phyloP scores from a whole-genome alignment of 2,329 filamentous ascomycete species.

The Dryadomyces sulphureus region DNA sequence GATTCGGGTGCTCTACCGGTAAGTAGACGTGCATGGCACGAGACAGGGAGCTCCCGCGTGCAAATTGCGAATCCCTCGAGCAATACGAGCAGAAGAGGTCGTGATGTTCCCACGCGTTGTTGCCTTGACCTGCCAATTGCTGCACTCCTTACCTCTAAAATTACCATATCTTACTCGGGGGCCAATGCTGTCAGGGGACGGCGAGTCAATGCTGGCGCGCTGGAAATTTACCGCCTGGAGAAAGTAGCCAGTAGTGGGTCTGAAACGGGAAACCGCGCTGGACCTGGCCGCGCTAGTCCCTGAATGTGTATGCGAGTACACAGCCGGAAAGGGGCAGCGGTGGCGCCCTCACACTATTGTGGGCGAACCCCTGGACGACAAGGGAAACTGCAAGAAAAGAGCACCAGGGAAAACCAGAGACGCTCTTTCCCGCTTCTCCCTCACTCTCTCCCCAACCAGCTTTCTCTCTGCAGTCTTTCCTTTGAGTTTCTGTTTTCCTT shows the following conservation, averaged over 20 bases:
- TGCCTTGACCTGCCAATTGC: too few species aligned
- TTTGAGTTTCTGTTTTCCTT: neutral
- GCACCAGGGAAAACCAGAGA: neutral
- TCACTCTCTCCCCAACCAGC: neutral
- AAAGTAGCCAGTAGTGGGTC: conserved; percentile 2
- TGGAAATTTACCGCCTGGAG: neutral
- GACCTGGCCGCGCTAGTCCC: neutral
- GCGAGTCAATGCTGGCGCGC: neutral
- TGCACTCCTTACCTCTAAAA: too few species aligned
- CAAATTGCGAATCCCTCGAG: too few species aligned
- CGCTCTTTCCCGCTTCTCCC: neutral
- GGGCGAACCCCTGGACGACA: neutral
- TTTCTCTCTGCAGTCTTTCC: neutral
- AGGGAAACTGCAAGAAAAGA: neutral
- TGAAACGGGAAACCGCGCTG: conserved; percentile 5
- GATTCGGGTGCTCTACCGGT: too few species aligned
- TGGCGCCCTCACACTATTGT: neutral
- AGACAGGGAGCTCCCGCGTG: too few species aligned
- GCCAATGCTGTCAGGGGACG: neutral
- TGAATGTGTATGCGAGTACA: neutral
- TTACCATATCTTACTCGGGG: too few species aligned
- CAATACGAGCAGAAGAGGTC: too few species aligned
- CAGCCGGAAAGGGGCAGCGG: neutral
- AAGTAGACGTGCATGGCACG: too few species aligned
- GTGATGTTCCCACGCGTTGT: too few species aligned